These are phyloP conservation scores for Knufia petricola DNA, from an alignment of 2,329 filamentous ascomycete genomes.

Conservation along the genomic window DNA sequence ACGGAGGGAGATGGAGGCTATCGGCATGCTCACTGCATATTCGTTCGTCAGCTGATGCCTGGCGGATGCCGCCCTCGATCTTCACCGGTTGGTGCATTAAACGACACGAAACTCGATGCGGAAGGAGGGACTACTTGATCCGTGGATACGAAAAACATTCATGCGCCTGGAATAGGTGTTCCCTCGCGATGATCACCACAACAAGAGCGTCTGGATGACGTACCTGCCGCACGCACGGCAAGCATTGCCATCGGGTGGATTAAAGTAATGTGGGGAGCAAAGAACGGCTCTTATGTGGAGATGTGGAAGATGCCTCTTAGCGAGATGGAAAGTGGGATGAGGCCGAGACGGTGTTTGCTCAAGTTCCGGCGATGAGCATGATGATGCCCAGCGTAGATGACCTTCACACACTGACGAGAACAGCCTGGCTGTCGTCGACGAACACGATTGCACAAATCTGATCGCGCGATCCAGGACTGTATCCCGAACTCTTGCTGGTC, in stretches of 20 bases:
- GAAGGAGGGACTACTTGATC: conserved; percentile 14
- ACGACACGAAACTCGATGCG: conserved; percentile 28
- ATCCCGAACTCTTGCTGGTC: too few species aligned
- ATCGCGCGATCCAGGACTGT: too few species aligned
- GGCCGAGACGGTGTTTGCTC: conserved; percentile 9
- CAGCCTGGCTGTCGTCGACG: conserved; percentile 19
- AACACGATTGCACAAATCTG: too few species aligned
- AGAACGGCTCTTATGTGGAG: conserved; percentile 9
- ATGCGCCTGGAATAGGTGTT: conserved; percentile 23
- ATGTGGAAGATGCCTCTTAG: conserved; percentile 44
- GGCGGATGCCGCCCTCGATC: not conserved
- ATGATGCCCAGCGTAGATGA: conserved; percentile 13
- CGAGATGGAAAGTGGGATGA: conserved; percentile 51
- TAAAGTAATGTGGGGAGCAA: conserved; percentile 4
- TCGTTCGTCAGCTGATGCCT: conserved; percentile 23
- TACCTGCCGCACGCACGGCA: conserved; percentile 27
- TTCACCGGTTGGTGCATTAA: conserved; percentile 25
- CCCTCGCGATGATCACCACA: conserved; percentile 14
- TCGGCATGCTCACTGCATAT: conserved; percentile 28
- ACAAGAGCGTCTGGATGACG: conserved; percentile 20
- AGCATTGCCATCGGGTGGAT: conserved; percentile 1
- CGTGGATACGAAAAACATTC: conserved; percentile 17
- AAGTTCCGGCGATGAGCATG: conserved; percentile 11
- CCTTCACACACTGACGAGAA: conserved; percentile 15
- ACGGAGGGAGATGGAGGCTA: conserved; percentile 23